A percentile compares a stretch with the other conserved stretches of the same genome.
Evolutionary conservation across 371 early-diverging fungal species (phyloP).

Genomic region (Pancytospora philotis): DNA sequence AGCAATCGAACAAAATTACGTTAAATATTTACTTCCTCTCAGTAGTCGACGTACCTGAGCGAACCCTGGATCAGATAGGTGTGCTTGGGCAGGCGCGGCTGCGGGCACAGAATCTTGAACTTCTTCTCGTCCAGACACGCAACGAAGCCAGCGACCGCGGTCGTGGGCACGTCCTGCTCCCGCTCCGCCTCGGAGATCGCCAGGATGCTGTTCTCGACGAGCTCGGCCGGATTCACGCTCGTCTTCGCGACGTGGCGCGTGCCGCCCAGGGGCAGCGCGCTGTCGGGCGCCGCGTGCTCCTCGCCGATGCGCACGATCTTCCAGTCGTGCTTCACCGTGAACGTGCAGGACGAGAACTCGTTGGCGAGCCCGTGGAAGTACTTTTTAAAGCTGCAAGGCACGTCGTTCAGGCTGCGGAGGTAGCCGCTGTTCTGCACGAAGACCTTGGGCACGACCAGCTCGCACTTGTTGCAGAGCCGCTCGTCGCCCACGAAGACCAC

Average conservation of each 20-base stretch:
- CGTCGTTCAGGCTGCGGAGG: constrained; percentile 34
- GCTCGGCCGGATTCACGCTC: constrained; percentile 32
- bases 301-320: constrained; percentile 53
- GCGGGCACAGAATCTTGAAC: constrained; percentile 51
- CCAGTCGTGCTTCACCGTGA: constrained; percentile 43
- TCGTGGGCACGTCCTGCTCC: constrained; percentile 48
- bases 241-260: constrained; percentile 45
- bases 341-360: constrained; percentile 48
- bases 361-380: constrained; percentile 58
- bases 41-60: constrained; percentile 49
- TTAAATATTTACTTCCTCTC: constrained; percentile 12
- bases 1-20: background rate
- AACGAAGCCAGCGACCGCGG: constrained; percentile 55
- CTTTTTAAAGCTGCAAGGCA: constrained; percentile 43
- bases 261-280: constrained; percentile 57
- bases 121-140: constrained; percentile 43
- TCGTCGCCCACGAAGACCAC: constrained; percentile 55
- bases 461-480: constrained; percentile 44
- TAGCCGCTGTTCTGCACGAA: constrained; percentile 42
- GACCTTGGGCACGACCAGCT: constrained; percentile 23
- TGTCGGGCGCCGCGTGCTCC: constrained; percentile 55
- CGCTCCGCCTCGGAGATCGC: constrained; percentile 53
- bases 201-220: constrained; percentile 46
- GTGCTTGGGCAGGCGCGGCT: constrained; percentile 48
- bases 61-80: constrained; percentile 52